These are phyloP conservation scores for Cicer cuneatum DNA, from an alignment of 306 rosid species.

Conservation along the genomic window DNA sequence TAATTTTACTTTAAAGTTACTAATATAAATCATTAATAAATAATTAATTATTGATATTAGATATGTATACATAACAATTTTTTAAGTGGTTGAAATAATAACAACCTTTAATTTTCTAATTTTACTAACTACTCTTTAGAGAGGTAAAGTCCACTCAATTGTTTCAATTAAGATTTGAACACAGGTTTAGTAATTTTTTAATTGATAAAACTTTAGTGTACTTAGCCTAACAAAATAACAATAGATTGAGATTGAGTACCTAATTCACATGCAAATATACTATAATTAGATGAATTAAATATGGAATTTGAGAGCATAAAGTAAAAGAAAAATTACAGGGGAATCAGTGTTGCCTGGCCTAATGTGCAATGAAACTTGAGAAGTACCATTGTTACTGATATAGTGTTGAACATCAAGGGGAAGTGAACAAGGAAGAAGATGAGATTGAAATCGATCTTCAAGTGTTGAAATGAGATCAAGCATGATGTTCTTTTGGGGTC, in stretches of 20 bases:
- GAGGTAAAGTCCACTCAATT: too few relatives aligned
- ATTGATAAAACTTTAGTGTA: too few relatives aligned
- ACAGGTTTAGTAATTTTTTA: too few relatives aligned
- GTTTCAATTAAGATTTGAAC: too few relatives aligned
- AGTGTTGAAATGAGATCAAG: conserved; percentile 60
- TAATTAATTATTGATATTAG: too few relatives aligned
- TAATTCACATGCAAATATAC: conserved; percentile 3
- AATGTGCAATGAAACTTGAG: conserved; percentile 67
- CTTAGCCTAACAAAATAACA: too few relatives aligned
- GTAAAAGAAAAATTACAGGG: conserved; percentile 47
- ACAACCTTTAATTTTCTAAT: too few relatives aligned
- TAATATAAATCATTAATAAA: too few relatives aligned
- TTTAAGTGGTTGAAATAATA: too few relatives aligned
- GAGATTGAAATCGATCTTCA: conserved; percentile 64
- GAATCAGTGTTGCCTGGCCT: conserved; percentile 59
- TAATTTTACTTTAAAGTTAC: too few relatives aligned
- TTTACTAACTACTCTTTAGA: too few relatives aligned
- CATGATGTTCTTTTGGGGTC: conserved; percentile 69
- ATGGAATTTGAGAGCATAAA: neutral
- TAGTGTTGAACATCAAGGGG: conserved; percentile 66
- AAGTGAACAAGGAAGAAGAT: conserved; percentile 74
- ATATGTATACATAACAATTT: too few relatives aligned
- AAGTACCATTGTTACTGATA: conserved; percentile 50
- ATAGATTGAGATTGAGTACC: neutral
- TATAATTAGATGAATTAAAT: neutral